These are phyloP conservation scores for Beauveria sp. DNA, from an alignment of 2,329 filamentous ascomycete genomes.

Conservation along the genomic window DNA sequence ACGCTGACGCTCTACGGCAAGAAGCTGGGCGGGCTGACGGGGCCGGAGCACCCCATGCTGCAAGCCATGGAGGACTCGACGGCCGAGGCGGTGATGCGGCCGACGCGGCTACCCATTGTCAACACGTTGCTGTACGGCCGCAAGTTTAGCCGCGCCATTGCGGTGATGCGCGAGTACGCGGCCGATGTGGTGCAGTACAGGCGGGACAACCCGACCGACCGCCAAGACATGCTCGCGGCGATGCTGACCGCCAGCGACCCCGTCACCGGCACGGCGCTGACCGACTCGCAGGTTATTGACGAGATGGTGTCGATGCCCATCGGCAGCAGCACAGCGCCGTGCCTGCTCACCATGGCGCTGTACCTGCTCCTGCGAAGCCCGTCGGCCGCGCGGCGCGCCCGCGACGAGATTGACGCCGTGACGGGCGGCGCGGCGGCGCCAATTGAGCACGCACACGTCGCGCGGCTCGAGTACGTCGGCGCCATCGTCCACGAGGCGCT, in stretches of 20 bases:
- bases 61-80: constrained; percentile 48
- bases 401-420: constrained; percentile 46
- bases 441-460: constrained; percentile 39
- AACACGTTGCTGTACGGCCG: constrained; percentile 44
- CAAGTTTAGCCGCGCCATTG: constrained; percentile 47
- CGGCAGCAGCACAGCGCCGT: constrained; percentile 43
- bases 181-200: constrained; percentile 50
- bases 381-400: constrained; percentile 36
- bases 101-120: constrained; percentile 41
- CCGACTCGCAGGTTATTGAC: constrained; percentile 54
- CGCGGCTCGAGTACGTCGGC: constrained; percentile 44
- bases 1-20: constrained; percentile 44
- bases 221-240: constrained; percentile 53
- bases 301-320: constrained; percentile 64
- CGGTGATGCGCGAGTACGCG: constrained; percentile 46
- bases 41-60: constrained; percentile 40
- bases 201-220: constrained; percentile 42
- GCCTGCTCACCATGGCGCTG: constrained; percentile 36
- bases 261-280: constrained; percentile 50
- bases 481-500: constrained; percentile 47
- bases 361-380: constrained; percentile 46
- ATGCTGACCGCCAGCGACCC: constrained; percentile 53
- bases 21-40: constrained; percentile 37
- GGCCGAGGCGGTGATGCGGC: constrained; percentile 47
- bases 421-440: constrained; percentile 39